Conservation (phyloP, 768 basidiomycete species). For the Daedalea quercina region DNA sequence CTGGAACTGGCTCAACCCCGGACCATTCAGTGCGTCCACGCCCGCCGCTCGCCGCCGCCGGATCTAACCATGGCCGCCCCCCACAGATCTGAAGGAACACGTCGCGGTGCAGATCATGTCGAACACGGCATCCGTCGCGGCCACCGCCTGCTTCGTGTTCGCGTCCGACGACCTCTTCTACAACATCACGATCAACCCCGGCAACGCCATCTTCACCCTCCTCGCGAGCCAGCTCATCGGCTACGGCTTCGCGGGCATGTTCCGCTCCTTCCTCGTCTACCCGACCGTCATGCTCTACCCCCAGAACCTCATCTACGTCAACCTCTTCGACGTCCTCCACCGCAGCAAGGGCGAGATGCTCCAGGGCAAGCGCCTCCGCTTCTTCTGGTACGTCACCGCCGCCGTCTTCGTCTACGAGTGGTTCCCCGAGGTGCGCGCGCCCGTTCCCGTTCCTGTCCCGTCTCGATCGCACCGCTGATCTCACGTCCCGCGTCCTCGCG, state of each 20-base stretch:
- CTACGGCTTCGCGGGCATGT: conserved; percentile 18
- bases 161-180: conserved; percentile 1
- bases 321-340: conserved; percentile 3
- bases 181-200: conserved; percentile 3
- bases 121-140: not conserved
- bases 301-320: conserved; percentile 3
- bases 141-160: not conserved
- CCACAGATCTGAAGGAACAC: conserved; percentile 1
- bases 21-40: not conserved
- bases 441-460: no score
- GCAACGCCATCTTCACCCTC: conserved; percentile 21
- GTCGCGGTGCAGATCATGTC: conserved; percentile 1
- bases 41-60: not conserved
- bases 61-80: not conserved
- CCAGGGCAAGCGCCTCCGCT: conserved; percentile 1
- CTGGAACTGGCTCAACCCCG: conserved; percentile 1
- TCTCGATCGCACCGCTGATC: no score
- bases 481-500: not conserved
- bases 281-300: conserved; percentile 2
- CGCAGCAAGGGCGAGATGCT: conserved; percentile 2
- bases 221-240: conserved; percentile 18
- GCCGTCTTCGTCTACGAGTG: not conserved
- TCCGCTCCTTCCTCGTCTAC: conserved; percentile 9
- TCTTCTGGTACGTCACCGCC: conserved; percentile 2
- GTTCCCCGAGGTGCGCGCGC: conserved; percentile 1